These are phyloP conservation scores for Lactuca saligna DNA, from an alignment of 129 eudicot genomes.

Conservation along the genomic window DNA sequence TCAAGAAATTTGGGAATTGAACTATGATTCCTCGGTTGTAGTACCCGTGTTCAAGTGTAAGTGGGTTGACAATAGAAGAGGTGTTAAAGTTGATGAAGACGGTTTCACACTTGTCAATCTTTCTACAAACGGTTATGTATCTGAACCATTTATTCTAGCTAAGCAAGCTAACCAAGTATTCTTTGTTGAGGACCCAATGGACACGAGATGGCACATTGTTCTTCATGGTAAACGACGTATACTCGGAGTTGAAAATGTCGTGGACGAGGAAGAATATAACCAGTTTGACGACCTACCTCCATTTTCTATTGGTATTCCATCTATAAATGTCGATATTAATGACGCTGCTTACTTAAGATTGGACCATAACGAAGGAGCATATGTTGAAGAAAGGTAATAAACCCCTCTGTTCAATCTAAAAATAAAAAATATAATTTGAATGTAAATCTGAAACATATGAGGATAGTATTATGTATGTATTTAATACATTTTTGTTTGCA, in stretches of 20 bases:
- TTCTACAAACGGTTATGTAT: too few species aligned
- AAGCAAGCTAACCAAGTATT: background rate
- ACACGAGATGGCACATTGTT: conserved; percentile 4
- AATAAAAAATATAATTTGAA: background rate
- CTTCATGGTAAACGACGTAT: conserved; percentile 14
- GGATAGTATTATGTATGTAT: background rate
- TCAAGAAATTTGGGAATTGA: conserved; percentile 12
- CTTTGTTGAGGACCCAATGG: background rate
- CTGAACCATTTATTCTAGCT: too few species aligned
- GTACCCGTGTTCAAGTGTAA: conserved; percentile 9
- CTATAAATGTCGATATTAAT: background rate
- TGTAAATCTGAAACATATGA: background rate
- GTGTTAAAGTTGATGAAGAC: conserved; percentile 1
- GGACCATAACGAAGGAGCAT: background rate
- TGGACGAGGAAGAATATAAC: conserved; percentile 8
- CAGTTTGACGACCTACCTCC: conserved; percentile 16
- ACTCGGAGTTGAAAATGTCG: background rate
- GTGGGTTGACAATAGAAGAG: background rate
- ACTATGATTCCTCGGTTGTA: background rate
- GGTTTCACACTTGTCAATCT: too few species aligned
- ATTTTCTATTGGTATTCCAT: conserved; percentile 10
- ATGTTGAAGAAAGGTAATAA: background rate
- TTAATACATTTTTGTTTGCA: background rate
- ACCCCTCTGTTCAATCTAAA: too few species aligned
- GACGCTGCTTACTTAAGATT: background rate